Base-by-base conservation (phyloP, 257 asterid species). In the Salvia hispanica region DNA sequence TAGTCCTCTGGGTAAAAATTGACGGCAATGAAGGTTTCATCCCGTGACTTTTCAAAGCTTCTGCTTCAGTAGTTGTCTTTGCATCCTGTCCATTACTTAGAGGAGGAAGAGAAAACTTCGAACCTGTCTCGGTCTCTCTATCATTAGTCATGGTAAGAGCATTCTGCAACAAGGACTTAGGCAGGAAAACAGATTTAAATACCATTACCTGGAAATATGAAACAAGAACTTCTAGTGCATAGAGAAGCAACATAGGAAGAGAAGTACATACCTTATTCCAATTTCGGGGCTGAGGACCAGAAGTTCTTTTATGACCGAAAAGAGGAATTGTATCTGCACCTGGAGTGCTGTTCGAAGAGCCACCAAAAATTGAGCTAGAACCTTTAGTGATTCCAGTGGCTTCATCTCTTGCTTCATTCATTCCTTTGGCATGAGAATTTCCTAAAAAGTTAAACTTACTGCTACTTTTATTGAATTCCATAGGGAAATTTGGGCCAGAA, bases 21-120 rank as follows among this genome's bases (percentile, higher is more conserved):
- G 84, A 77, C 7, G 89, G 52, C 81, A 92, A 68, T 58, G 70
- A 81, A 39, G 84, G 92, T 75, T 78, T 88, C 28, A 73, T 51
- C 60, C 86, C 81, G 0, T 83, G 79, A 77, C 77, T 83, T 76
- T 80, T 84, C 28, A 69, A 51, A 47, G 71, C 72, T 58, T 67
- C 88, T 31, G 79, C 48, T 64, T 62, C 69, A 8, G 58, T n/a
- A 57, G 78, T 60, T 64, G 56, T 44, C 72, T 76, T 71, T 67
- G 39, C 55, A 33, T 74, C 77, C 70, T 77, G 81, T 64, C 83
- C 92, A 54, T 81, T 81, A 62, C 77, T 79, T 53, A 69, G 79
- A 54, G 63, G 55, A 57, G 70, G 72, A 46, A 15, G 75, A 69
- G 83, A 56, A 58, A 69, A 66, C 40, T 21, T 57, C 18, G 37